Conservation (phyloP, 768 basidiomycete genomes). For the Mycena polygramma region DNA sequence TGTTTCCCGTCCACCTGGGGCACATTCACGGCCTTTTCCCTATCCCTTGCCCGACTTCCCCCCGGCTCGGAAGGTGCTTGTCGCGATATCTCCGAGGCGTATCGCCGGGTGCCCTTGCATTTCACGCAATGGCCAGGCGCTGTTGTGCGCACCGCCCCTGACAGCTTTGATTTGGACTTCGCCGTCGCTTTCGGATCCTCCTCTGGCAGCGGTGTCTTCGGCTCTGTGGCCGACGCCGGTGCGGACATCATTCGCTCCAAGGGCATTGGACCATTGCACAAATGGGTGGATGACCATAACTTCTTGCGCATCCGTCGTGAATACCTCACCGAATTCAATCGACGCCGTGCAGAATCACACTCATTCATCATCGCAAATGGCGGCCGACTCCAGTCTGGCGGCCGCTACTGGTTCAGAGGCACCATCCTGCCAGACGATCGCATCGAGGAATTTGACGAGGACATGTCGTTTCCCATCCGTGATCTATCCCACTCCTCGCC, state of each 20-base stretch:
- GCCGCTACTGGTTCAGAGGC: conserved; percentile 29
- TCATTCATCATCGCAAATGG: not conserved
- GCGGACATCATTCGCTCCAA: conserved; percentile 32
- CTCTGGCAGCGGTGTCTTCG: conserved; percentile 15
- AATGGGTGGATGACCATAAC: conserved; percentile 46
- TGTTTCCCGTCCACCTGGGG: conserved; percentile 4
- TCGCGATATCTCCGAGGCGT: conserved; percentile 56
- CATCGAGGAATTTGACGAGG: conserved; percentile 32
- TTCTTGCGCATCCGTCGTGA: conserved; percentile 36
- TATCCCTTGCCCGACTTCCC: not conserved
- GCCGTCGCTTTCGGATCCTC: conserved; percentile 27
- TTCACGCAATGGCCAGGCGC: conserved; percentile 51
- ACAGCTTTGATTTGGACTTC: conserved; percentile 20
- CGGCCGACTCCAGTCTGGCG: conserved; percentile 21
- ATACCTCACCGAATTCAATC: conserved; percentile 23
- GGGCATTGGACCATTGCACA: conserved; percentile 43
- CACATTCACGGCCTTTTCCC: not conserved
- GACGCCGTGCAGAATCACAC: conserved; percentile 11
- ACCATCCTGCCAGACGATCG: conserved; percentile 8
- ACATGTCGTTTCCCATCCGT: conserved; percentile 27
- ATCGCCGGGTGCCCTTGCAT: conserved; percentile 43
- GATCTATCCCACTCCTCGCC: conserved; percentile 35
- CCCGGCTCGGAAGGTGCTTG: conserved; percentile 52
- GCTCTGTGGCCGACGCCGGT: conserved; percentile 27
- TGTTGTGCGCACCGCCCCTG: conserved; percentile 38